Evolutionary conservation across 2,329 filamentous ascomycete genomes (phyloP).

Genomic region (Chrysoporthe cubensis): DNA sequence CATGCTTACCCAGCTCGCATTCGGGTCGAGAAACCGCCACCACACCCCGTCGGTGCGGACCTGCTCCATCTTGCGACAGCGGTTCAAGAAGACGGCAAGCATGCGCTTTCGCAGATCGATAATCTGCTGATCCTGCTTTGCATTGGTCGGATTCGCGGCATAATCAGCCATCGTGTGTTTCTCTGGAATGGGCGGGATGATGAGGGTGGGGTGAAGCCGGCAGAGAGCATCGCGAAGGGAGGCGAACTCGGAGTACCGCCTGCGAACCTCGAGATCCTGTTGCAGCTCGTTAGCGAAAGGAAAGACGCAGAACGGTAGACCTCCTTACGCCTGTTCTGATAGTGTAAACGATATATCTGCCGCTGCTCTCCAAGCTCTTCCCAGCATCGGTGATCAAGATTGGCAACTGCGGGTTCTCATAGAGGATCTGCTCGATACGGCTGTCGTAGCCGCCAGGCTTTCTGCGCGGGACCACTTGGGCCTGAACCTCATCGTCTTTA

Average conservation of each 20-base stretch:
- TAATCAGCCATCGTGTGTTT: slow-evolving; percentile 99
- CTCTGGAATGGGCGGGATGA: slow-evolving; percentile 96
- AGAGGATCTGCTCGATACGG: slow-evolving; percentile 94
- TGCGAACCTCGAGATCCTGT: slow-evolving; percentile 91
- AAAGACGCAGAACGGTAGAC: neutral
- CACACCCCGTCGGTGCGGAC: slow-evolving; percentile 92
- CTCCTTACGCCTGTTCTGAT: slow-evolving; percentile 84
- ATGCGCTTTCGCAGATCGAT: slow-evolving; percentile 97
- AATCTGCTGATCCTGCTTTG: slow-evolving; percentile 95
- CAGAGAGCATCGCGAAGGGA: slow-evolving; percentile 88
- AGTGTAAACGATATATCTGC: slow-evolving; percentile 95
- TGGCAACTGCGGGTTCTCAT: slow-evolving; percentile 87
- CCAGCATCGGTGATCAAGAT: slow-evolving; percentile 94
- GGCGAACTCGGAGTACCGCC: slow-evolving; percentile 95
- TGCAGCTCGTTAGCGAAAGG: slow-evolving; percentile 11
- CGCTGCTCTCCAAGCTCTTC: slow-evolving; percentile 90
- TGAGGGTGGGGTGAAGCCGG: slow-evolving; percentile 89
- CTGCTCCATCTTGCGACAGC: slow-evolving; percentile 90
- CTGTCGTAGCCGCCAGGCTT: slow-evolving; percentile 92
- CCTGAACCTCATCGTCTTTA: slow-evolving; percentile 49
- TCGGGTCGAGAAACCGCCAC: slow-evolving; percentile 97
- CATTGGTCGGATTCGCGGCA: slow-evolving; percentile 94
- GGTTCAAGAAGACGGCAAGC: slow-evolving; percentile 92
- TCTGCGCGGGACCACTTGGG: slow-evolving; percentile 54
- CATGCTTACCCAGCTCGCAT: slow-evolving; percentile 89